A percentile compares a stretch with the other conserved stretches of the same genome.
These are phyloP conservation scores for Emergomyces pasteurianus DNA, from an alignment of 2,329 filamentous ascomycete genomes.

Conservation along the genomic window DNA sequence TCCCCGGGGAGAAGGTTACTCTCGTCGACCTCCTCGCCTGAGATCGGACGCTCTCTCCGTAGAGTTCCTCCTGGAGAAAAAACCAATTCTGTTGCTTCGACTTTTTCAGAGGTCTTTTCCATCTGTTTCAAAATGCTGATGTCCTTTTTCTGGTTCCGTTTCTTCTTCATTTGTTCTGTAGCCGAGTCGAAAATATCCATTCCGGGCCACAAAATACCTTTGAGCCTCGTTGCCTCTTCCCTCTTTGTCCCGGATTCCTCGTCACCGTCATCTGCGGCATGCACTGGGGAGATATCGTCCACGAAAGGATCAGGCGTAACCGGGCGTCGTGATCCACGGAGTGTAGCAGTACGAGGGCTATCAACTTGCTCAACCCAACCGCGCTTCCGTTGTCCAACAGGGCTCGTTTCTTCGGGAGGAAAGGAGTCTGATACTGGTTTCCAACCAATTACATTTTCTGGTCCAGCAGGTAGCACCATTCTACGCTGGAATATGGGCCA, in stretches of 20 bases:
- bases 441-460: slow-evolving; percentile 3
- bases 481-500: slow-evolving; percentile 2
- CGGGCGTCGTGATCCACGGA: not conserved
- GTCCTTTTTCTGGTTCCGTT: slow-evolving; percentile 42
- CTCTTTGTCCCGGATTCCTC: slow-evolving; percentile 12
- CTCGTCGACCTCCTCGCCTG: slow-evolving; percentile 33
- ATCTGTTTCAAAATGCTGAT: slow-evolving; percentile 33
- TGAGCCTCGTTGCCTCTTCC: slow-evolving; percentile 32
- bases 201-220: slow-evolving; percentile 39
- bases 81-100: slow-evolving; percentile 37
- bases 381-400: slow-evolving; percentile 5
- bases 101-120: slow-evolving; percentile 32
- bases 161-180: slow-evolving; percentile 36
- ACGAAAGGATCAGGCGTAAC: slow-evolving; percentile 12
- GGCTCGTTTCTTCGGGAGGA: slow-evolving; percentile 9
- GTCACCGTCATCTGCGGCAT: slow-evolving; percentile 12
- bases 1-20: slow-evolving; percentile 36
- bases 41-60: slow-evolving; percentile 34
- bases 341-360: not conserved
- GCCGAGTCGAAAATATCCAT: slow-evolving; percentile 43
- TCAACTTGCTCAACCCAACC: not conserved
- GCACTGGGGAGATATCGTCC: slow-evolving; percentile 12
- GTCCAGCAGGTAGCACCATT: not conserved
- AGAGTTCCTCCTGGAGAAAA: slow-evolving; percentile 35
- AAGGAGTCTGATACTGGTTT: slow-evolving; percentile 6